Percentiles rank a stretch among this genome's conserved stretches.
Evolutionary conservation across 1,284 basidiomycete species (phyloP).

Genomic region (Leucoagaricus sp.): DNA sequence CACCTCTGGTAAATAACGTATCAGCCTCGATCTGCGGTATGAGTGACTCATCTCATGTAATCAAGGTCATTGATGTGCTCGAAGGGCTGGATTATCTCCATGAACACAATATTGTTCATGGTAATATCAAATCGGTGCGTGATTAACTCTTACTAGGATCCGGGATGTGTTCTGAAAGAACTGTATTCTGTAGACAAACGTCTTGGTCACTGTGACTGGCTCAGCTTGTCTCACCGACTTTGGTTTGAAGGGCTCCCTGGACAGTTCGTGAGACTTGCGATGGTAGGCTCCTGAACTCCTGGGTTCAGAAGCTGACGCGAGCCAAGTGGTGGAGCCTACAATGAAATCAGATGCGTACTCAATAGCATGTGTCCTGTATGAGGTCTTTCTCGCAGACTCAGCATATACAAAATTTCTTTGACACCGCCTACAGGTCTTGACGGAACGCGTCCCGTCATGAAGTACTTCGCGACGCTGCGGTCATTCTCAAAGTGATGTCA

Average conservation of each 20-base stretch:
- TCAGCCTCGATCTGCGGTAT: too few relatives aligned
- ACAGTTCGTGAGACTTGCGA: conserved; percentile 6
- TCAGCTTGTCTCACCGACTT: conserved; percentile 9
- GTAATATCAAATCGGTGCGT: conserved; percentile 28
- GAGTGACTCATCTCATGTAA: conserved; percentile 12
- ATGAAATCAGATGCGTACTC: conserved; percentile 10
- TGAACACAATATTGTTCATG: conserved; percentile 23
- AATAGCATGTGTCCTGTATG: conserved; percentile 15
- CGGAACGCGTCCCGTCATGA: conserved; percentile 23
- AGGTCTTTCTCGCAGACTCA: neutral
- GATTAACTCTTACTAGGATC: neutral
- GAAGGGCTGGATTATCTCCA: conserved; percentile 23
- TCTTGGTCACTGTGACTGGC: neutral
- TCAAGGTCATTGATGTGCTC: conserved; percentile 19
- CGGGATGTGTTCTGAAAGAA: neutral
- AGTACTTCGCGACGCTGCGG: conserved; percentile 17
- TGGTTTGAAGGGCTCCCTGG: conserved; percentile 2
- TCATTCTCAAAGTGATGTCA: neutral
- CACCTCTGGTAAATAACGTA: neutral
- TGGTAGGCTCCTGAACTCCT: conserved; percentile 26
- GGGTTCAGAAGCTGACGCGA: conserved; percentile 2
- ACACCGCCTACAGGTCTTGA: conserved; percentile 18
- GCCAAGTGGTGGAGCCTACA: neutral
- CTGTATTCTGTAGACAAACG: neutral
- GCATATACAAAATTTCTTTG: neutral